A percentile compares a stretch with the other conserved stretches of the same genome.
Conservation (phyloP, 2,329 filamentous ascomycete species). For the Ophiostoma tasmaniense region DNA sequence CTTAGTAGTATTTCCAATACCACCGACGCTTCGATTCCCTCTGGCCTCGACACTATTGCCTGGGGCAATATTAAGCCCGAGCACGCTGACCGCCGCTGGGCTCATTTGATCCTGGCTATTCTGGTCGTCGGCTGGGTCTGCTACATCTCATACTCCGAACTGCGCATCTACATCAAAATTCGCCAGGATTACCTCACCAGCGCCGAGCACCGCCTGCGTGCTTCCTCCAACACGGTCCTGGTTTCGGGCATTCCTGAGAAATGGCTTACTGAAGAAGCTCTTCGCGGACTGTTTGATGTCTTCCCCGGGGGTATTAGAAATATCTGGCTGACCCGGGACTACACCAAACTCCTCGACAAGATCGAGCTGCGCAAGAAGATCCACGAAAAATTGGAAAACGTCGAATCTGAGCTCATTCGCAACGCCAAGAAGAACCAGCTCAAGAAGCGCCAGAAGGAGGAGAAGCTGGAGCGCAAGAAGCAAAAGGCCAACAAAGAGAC, state of each 20-base stretch:
- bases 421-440: conserved; percentile 69
- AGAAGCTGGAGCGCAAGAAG: conserved; percentile 54
- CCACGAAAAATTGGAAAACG: conserved; percentile 64
- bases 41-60: conserved; percentile 70
- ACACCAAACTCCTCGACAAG: conserved; percentile 75
- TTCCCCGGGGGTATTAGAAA: conserved; percentile 93
- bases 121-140: conserved; percentile 76
- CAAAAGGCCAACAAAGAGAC: conserved; percentile 40
- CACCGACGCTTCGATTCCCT: conserved; percentile 30
- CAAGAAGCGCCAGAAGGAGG: conserved; percentile 56
- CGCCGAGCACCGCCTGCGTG: conserved; percentile 84
- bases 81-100: conserved; percentile 66
- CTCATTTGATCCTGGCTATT: conserved; percentile 73
- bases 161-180: conserved; percentile 82
- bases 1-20: conserved; percentile 34
- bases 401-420: conserved; percentile 77
- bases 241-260: conserved; percentile 84
- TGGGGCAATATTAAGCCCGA: conserved; percentile 73
- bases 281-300: conserved; percentile 82
- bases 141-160: conserved; percentile 75
- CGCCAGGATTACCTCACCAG: conserved; percentile 92
- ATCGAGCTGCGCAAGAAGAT: conserved; percentile 65
- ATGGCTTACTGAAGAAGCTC: conserved; percentile 77
- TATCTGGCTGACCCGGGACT: conserved; percentile 92
- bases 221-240: conserved; percentile 90